Percentiles rank a stretch among this genome's conserved stretches.
These are phyloP conservation scores for Meira miltonrushii DNA, from an alignment of 1,284 basidiomycete genomes.

Conservation along the genomic window DNA sequence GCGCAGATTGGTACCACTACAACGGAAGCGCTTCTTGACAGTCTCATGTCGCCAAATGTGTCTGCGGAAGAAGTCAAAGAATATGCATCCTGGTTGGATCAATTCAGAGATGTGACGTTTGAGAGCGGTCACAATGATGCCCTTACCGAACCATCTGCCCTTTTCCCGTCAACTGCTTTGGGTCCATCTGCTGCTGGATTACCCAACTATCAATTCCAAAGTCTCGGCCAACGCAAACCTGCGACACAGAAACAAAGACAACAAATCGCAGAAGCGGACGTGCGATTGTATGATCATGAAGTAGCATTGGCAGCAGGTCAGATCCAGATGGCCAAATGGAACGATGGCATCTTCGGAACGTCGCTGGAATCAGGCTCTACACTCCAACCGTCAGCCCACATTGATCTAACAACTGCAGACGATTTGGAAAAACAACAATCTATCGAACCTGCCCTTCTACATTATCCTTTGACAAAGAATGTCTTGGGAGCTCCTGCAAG, in stretches of 20 bases:
- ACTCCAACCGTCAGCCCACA: too few relatives aligned
- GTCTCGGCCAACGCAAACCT: background rate
- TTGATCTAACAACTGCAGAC: background rate
- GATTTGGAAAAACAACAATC: background rate
- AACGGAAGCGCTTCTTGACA: background rate
- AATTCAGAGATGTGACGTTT: conserved; percentile 11
- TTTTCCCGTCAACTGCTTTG: background rate
- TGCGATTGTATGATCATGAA: conserved; percentile 27
- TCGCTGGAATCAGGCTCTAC: too few relatives aligned
- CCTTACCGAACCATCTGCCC: background rate
- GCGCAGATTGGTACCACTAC: background rate
- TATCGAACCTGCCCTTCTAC: conserved; percentile 22
- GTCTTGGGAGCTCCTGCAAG: background rate
- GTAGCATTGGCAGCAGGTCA: conserved; percentile 14
- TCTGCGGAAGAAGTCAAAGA: conserved; percentile 11
- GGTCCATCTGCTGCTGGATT: background rate
- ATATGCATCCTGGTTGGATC: conserved; percentile 15
- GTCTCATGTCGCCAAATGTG: conserved; percentile 5
- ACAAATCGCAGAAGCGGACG: background rate
- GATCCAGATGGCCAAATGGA: too few relatives aligned
- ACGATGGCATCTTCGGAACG: too few relatives aligned
- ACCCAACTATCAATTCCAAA: background rate
- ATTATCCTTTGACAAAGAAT: conserved; percentile 4
- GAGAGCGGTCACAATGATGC: background rate
- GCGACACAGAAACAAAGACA: conserved; percentile 2